Evolutionary conservation across 2,329 filamentous ascomycete species (phyloP), one percentile per base, ranked within the genome.

Genomic region (Thielaviopsis punctulata): DNA sequence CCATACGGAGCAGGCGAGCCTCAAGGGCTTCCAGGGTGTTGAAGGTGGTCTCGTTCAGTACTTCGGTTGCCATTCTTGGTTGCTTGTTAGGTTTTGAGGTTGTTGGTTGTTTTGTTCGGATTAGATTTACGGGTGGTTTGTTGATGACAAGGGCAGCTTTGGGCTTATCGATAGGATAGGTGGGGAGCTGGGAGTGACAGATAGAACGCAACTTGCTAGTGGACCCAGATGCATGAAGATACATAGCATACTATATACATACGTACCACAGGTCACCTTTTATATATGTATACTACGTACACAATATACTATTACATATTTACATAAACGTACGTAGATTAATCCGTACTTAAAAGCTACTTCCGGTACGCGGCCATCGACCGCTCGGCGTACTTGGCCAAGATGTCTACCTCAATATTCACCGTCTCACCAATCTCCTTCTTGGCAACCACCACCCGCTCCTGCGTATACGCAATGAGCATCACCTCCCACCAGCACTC

Each of bases 381-480:
- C 77, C 95, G 95, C 71, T 89, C 84, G 1, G 86, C 84, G 61
- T 89, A 89, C 69, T 90, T 90, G 49, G 77, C 79, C 69, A 82
- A 75, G 71, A 94, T 86, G 64, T 95, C 89, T 51, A 95, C 90
- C 71, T 95, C 89, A 33, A 95, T 77, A 62, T 95, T 95, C 56
- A 95, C 86, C 48, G 80, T 76, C 5, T 94, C 86, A 2, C 89
- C 88, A 25, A 75, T 68, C 66, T 76, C 72, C 76, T 95, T 95
- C 50, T 70, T 72, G 2, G 85, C 86, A 57, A 87, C 80, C 15
- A 94, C 83, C 15, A 98, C 82, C 66, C 85, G 85, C 67, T 90
- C 86, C 70, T 96, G 92, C 10, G 92, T 95, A 67, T 98, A 98
- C 8, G 85, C 78, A 65, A 98, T 95, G 56, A 98, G 73, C 92